Base-by-base conservation (phyloP, 2,329 filamentous ascomycete species). In the Coniella lustricola region DNA sequence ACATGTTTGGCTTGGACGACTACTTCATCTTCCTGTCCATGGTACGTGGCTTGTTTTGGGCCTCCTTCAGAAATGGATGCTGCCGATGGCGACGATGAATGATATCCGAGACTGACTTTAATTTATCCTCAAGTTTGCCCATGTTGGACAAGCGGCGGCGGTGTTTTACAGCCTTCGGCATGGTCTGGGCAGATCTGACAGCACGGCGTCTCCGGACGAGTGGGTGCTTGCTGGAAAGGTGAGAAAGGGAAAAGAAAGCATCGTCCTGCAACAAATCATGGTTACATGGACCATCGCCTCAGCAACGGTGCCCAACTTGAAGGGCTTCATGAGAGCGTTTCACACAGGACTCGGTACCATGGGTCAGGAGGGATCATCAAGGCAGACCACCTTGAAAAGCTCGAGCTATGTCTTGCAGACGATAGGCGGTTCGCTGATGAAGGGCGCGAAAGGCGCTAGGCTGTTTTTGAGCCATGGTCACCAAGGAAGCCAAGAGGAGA, bases 231-330 rank as follows among this genome's bases (percentile, higher is more conserved):
- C 21, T 17, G 20, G 38, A 31, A 50, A 29, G 38, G 48, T 46
- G n/a, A 34, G 39, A n/a, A n/a, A n/a, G n/a, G n/a, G n/a, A n/a
- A n/a, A n/a, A n/a, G n/a, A n/a, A n/a, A 54, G 49, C 14, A 41
- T 57, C 1, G 43, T 57, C 1, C 21, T 57, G 13, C 56, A 54
- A 22, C 57, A 59, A 39, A 39, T 46, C 18, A 55, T 56, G 42
- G 36, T 59, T 7, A 33, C 49, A 7, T 54, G 50, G 46, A 58
- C 55, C 9, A 48, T 59, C 36, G 53, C 56, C 13, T 58, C 55
- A 10, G 56, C 56, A 7, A 58, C 54, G 7, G 44, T 58, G 4
- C 57, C 55, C 10, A 59, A 58, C 48, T 34, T 57, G 16, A 56
- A 52, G 20, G 54, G 54, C n/a, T 57, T 57, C 31, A 45, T 58